These are phyloP conservation scores for Tuber borchii DNA, from an alignment of 495 filamentous ascomycete species.

Conservation along the genomic window DNA sequence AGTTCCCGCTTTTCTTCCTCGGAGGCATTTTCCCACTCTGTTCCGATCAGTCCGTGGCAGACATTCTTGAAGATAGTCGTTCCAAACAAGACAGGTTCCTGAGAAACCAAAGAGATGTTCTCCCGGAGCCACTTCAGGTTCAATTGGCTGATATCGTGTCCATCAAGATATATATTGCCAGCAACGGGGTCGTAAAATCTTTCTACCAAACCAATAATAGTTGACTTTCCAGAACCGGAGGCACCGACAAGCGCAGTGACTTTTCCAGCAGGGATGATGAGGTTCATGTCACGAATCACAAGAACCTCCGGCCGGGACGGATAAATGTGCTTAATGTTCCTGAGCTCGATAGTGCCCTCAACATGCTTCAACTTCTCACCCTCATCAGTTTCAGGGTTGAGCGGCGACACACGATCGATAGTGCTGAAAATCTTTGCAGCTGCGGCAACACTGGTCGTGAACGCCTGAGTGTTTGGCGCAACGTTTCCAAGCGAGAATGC, in stretches of 20 bases:
- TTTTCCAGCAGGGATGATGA: slow-evolving; percentile 80
- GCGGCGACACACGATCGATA: slow-evolving; percentile 81
- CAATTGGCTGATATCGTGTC: slow-evolving; percentile 68
- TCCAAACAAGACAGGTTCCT: slow-evolving; percentile 77
- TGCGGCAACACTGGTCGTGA: slow-evolving; percentile 72
- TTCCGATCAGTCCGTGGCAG: slow-evolving; percentile 78
- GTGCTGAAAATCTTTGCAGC: slow-evolving; percentile 85
- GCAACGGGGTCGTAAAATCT: slow-evolving; percentile 85
- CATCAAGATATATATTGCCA: slow-evolving; percentile 74
- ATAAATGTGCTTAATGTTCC: slow-evolving; percentile 83
- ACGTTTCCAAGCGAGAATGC: slow-evolving; percentile 88
- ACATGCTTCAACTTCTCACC: slow-evolving; percentile 66
- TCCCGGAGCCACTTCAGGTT: slow-evolving; percentile 89
- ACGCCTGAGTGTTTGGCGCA: slow-evolving; percentile 75
- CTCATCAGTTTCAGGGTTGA: slow-evolving; percentile 67
- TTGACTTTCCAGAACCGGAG: slow-evolving; percentile 93
- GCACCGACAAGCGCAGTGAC: slow-evolving; percentile 92
- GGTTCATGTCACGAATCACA: slow-evolving; percentile 73
- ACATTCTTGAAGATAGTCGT: slow-evolving; percentile 86
- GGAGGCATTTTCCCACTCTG: slow-evolving; percentile 59
- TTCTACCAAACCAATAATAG: slow-evolving; percentile 88
- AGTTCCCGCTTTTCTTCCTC: slow-evolving; percentile 61
- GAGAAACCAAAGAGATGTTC: slow-evolving; percentile 81
- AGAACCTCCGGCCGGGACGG: slow-evolving; percentile 84
- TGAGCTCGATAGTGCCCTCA: slow-evolving; percentile 72